These are phyloP conservation scores for Cutaneotrichosporon daszewskae DNA, from an alignment of 1,284 basidiomycete species.

Conservation along the genomic window DNA sequence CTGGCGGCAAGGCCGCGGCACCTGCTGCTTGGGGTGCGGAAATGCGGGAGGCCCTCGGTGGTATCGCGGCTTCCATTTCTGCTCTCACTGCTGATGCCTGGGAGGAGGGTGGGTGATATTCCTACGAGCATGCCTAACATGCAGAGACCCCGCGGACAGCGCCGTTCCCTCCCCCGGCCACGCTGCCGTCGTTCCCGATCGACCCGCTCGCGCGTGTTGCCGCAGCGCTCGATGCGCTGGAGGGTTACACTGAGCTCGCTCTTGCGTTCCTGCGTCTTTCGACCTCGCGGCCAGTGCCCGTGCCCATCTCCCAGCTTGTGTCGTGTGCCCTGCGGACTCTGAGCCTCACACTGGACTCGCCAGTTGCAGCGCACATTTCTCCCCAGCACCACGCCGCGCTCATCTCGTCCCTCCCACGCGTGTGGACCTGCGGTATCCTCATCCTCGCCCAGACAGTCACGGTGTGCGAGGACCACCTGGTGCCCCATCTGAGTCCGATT, in stretches of 20 bases:
- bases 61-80: slow-evolving; percentile 21
- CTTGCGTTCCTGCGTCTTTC: slow-evolving; percentile 51
- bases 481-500: slow-evolving; percentile 37
- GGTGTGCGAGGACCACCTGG: slow-evolving; percentile 38
- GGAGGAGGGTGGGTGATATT: slow-evolving; percentile 20
- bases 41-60: slow-evolving; percentile 33
- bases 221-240: slow-evolving; percentile 22
- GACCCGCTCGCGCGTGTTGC: slow-evolving; percentile 25
- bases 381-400: slow-evolving; percentile 38
- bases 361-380: slow-evolving; percentile 46
- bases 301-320: slow-evolving; percentile 60
- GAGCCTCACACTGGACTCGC: slow-evolving; percentile 56
- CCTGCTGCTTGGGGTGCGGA: slow-evolving; percentile 32
- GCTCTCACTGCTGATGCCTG: slow-evolving; percentile 31
- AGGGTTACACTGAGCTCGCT: slow-evolving; percentile 30
- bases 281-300: slow-evolving; percentile 60
- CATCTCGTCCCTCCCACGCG: slow-evolving; percentile 25
- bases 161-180: slow-evolving; percentile 4
- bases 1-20: slow-evolving; percentile 39
- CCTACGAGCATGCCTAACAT: not conserved
- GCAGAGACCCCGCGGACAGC: slow-evolving; percentile 16
- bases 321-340: slow-evolving; percentile 48
- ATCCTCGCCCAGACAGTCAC: slow-evolving; percentile 26
- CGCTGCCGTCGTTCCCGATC: slow-evolving; percentile 20
- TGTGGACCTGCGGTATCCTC: slow-evolving; percentile 37